Evolutionary conservation across 208 protist species (phyloP).

Genomic region (Trypanosoma cruzi): DNA sequence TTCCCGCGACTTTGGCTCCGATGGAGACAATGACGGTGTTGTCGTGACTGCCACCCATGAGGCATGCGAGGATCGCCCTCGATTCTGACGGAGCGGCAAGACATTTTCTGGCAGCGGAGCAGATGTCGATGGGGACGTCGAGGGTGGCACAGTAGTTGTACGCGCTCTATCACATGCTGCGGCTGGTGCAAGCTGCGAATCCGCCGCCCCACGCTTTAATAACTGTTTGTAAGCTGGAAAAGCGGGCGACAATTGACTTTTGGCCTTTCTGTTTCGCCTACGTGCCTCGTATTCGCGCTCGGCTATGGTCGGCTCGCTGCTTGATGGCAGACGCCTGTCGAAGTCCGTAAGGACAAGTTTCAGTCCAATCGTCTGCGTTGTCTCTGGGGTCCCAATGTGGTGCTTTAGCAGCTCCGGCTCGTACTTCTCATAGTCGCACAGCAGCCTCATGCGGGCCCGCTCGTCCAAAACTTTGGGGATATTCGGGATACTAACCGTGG

Average conservation of each 20-base stretch:
- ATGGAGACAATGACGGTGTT: not conserved
- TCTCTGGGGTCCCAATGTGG: slow-evolving; percentile 74
- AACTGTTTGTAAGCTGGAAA: not conserved
- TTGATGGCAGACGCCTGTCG: slow-evolving; percentile 62
- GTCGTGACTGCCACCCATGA: not conserved
- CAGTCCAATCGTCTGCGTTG: slow-evolving; percentile 70
- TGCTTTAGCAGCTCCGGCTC: slow-evolving; percentile 88
- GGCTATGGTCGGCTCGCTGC: slow-evolving; percentile 59
- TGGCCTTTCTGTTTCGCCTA: slow-evolving; percentile 1
- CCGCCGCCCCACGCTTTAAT: not conserved
- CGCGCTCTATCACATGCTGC: not conserved
- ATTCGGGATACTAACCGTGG: slow-evolving; percentile 70
- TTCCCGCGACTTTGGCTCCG: not conserved
- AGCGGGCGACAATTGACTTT: not conserved
- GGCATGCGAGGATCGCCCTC: not conserved
- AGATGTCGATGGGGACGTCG: not conserved
- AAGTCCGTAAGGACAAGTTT: slow-evolving; percentile 62
- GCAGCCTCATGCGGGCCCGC: slow-evolving; percentile 69
- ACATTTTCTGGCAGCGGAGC: slow-evolving; percentile 18
- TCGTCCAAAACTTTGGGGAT: slow-evolving; percentile 87
- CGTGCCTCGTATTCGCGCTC: slow-evolving; percentile 61
- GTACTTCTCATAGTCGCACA: slow-evolving; percentile 89
- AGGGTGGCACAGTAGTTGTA: not conserved
- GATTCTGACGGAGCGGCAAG: not conserved
- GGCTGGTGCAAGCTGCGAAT: not conserved